Evolutionary conservation across 1,139 yeast genomes (phyloP).

Genomic region (Suhomyces coccinellae): DNA sequence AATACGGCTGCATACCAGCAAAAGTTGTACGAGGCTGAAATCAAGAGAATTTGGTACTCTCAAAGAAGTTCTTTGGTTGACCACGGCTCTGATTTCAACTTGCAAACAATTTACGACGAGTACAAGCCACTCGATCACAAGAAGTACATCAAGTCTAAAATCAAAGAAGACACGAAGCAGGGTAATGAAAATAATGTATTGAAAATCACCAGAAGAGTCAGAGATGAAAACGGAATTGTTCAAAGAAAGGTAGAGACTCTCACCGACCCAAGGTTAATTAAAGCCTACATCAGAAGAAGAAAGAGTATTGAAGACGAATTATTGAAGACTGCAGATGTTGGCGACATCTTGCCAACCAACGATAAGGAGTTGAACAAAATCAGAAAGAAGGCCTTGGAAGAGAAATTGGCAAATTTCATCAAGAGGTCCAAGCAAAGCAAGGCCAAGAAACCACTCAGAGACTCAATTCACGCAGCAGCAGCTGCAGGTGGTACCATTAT

Average conservation of each 20-base stretch:
- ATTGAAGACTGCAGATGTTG: constrained; percentile 55
- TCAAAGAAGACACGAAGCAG: constrained; percentile 40
- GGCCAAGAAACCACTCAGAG: constrained; percentile 40
- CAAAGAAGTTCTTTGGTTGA: constrained; percentile 67
- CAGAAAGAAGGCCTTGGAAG: constrained; percentile 76
- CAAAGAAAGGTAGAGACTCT: constrained; percentile 81
- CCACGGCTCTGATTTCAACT: constrained; percentile 27
- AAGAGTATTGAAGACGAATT: constrained; percentile 74
- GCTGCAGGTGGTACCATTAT: constrained; percentile 48
- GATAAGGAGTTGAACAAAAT: constrained; percentile 83
- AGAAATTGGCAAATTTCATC: constrained; percentile 80
- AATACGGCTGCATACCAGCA: constrained; percentile 76
- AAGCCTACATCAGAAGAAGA: constrained; percentile 79
- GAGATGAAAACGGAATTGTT: constrained; percentile 82
- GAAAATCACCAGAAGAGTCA: constrained; percentile 73
- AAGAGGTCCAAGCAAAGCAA: constrained; percentile 56
- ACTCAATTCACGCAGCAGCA: constrained; percentile 47
- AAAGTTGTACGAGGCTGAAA: constrained; percentile 88
- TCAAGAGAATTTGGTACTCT: constrained; percentile 85
- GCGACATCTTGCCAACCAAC: constrained; percentile 74
- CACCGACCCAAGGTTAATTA: constrained; percentile 81
- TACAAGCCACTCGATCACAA: constrained; percentile 41
- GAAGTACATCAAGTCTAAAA: constrained; percentile 30
- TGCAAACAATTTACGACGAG: constrained; percentile 36
- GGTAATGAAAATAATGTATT: constrained; percentile 50